A percentile compares a stretch with the other conserved stretches of the same genome.
Evolutionary conservation across 2,329 filamentous ascomycete species (phyloP).

Genomic region (Colletotrichum lupini): DNA sequence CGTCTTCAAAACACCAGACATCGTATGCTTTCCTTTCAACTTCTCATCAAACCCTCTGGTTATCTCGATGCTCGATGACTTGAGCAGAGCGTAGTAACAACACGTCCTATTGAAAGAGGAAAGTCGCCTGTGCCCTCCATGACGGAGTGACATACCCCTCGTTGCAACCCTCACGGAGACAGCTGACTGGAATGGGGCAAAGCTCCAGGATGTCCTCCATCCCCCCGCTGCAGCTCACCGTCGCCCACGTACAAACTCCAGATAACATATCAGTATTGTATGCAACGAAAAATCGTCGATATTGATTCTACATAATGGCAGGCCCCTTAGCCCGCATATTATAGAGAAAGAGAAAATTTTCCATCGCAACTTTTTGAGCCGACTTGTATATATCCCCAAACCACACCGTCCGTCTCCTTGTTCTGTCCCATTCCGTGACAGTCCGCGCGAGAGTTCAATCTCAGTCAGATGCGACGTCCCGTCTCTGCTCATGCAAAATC

Average conservation of each 20-base stretch:
- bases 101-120: neutral
- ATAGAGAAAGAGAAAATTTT: conserved; percentile 13
- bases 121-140: neutral
- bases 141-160: neutral
- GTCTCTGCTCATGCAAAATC: conserved; percentile 25
- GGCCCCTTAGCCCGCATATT: conserved; percentile 9
- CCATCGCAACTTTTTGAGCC: conserved; percentile 24
- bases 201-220: neutral
- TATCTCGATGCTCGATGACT: neutral
- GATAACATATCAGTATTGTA: neutral
- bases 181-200: conserved; percentile 18
- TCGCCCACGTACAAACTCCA: no score
- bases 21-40: neutral
- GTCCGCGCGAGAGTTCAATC: conserved; percentile 14
- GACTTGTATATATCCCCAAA: conserved; percentile 19
- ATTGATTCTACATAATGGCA: conserved; percentile 31
- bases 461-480: conserved; percentile 11
- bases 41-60: neutral
- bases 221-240: neutral
- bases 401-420: neutral
- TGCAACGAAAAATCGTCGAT: conserved; percentile 9
- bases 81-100: neutral
- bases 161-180: neutral
- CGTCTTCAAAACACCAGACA: neutral
- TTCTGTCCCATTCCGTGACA: conserved; percentile 10